A percentile compares a stretch with the other conserved stretches of the same genome.
Conservation (phyloP, 2,329 filamentous ascomycete species). For the Cercospora berteroae region DNA sequence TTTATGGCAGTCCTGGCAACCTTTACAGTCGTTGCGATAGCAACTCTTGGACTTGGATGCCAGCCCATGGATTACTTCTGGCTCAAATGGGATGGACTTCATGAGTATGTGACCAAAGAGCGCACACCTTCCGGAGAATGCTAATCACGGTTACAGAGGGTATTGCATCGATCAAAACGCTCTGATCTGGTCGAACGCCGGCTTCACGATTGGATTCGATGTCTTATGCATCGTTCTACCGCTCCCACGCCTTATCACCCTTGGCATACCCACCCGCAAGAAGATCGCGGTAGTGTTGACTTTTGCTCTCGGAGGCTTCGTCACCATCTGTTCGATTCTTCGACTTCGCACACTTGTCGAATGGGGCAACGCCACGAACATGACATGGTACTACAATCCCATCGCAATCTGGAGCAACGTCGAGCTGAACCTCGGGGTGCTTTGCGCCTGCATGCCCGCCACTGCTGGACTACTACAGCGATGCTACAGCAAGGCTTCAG, state of each 20-base stretch:
- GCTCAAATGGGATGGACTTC: slow-evolving; percentile 21
- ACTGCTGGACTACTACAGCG: slow-evolving; percentile 25
- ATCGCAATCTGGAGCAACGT: slow-evolving; percentile 27
- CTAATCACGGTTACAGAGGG: slow-evolving; percentile 13
- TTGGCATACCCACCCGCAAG: slow-evolving; percentile 23
- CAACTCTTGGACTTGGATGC: slow-evolving; percentile 20
- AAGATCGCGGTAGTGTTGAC: slow-evolving; percentile 26
- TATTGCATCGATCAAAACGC: slow-evolving; percentile 25
- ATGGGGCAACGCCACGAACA: slow-evolving; percentile 20
- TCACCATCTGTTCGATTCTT: slow-evolving; percentile 27
- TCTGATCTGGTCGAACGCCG: slow-evolving; percentile 23
- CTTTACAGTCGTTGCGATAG: slow-evolving; percentile 6
- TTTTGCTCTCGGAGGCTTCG: slow-evolving; percentile 28
- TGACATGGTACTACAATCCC: slow-evolving; percentile 26
- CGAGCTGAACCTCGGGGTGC: slow-evolving; percentile 26
- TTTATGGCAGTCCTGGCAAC: slow-evolving; percentile 14
- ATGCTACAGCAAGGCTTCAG: slow-evolving; percentile 15
- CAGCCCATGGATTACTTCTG: slow-evolving; percentile 21
- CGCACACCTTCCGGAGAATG: not conserved
- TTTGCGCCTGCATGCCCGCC: slow-evolving; percentile 30
- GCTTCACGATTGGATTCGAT: slow-evolving; percentile 27
- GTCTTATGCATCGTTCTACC: slow-evolving; percentile 26
- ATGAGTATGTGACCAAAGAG: not conserved
- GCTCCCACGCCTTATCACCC: slow-evolving; percentile 22
- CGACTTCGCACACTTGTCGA: slow-evolving; percentile 21